These are phyloP conservation scores for Amanita rimosa DNA, from an alignment of 768 basidiomycete species.

Conservation along the genomic window DNA sequence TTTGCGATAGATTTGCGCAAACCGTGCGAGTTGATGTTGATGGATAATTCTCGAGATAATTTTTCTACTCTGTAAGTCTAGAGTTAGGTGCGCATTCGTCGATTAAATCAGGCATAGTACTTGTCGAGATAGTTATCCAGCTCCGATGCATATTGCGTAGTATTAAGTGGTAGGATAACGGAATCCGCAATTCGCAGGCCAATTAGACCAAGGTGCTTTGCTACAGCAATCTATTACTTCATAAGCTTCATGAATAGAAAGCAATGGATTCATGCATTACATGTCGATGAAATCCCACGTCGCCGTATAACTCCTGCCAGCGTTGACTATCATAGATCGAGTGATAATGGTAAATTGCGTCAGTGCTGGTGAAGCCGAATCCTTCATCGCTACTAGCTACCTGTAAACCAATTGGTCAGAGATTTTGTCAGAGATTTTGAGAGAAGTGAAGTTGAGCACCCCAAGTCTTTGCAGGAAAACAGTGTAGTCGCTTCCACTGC, in stretches of 20 bases:
- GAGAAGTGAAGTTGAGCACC: conserved; percentile 15
- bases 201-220: conserved; percentile 55
- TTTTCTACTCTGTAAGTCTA: conserved; percentile 34
- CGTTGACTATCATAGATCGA: conserved; percentile 62
- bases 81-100: not conserved
- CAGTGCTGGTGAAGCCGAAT: conserved; percentile 29
- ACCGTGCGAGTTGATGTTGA: conserved; percentile 23
- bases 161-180: conserved; percentile 62
- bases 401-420: conserved; percentile 10
- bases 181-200: conserved; percentile 53
- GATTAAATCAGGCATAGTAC: conserved; percentile 26
- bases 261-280: conserved; percentile 23
- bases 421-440: too few relatives aligned
- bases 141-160: conserved; percentile 64
- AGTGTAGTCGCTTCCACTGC: conserved; percentile 86
- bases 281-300: conserved; percentile 67
- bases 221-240: conserved; percentile 42
- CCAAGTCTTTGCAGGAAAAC: conserved; percentile 76
- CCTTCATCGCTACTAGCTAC: conserved; percentile 35
- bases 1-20: conserved; percentile 34
- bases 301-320: conserved; percentile 70
- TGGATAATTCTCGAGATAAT: conserved; percentile 13
- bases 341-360: conserved; percentile 68
- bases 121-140: conserved; percentile 49
- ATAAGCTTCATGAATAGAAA: not conserved